Evolutionary conservation across 2,329 filamentous ascomycete genomes (phyloP).

Genomic region (Didymellaceae sp.): DNA sequence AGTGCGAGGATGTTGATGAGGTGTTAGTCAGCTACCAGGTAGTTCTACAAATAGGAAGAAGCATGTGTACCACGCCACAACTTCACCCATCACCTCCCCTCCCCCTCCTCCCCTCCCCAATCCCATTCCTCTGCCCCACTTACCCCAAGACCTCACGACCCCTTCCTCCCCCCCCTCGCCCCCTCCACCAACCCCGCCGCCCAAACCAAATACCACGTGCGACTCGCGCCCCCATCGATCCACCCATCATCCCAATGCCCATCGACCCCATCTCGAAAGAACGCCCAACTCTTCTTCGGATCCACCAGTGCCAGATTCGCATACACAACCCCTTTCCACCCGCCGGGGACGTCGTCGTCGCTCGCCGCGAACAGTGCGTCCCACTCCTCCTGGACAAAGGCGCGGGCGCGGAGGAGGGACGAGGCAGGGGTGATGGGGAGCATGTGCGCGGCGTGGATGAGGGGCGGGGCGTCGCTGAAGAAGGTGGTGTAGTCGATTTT

Average conservation of each 20-base stretch:
- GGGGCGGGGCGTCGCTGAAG: constrained; percentile 72
- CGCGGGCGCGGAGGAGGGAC: constrained; percentile 67
- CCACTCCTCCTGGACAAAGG: constrained; percentile 74
- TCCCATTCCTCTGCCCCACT: no score
- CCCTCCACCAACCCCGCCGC: constrained; percentile 36
- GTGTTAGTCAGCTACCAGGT: no score
- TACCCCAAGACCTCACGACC: no score
- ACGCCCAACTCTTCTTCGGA: constrained; percentile 71
- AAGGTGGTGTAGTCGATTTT: constrained; percentile 90
- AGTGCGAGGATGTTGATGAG: no score
- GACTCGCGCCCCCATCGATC: constrained; percentile 77
- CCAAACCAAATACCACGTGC: constrained; percentile 45
- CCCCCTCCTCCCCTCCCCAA: no score
- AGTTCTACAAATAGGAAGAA: no score
- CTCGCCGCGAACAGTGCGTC: constrained; percentile 75
- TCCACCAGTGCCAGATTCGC: constrained; percentile 82
- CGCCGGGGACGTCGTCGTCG: constrained; percentile 58
- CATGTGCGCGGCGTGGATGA: constrained; percentile 82
- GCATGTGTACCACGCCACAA: no score
- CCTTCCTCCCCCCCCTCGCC: no score
- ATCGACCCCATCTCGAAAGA: constrained; percentile 73
- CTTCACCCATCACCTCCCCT: no score
- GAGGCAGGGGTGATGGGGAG: constrained; percentile 74
- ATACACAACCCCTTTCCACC: constrained; percentile 86
- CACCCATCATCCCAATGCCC: constrained; percentile 61